Evolutionary conservation across 257 asterid species (phyloP).

Genomic region (Capsicum baccatum): DNA sequence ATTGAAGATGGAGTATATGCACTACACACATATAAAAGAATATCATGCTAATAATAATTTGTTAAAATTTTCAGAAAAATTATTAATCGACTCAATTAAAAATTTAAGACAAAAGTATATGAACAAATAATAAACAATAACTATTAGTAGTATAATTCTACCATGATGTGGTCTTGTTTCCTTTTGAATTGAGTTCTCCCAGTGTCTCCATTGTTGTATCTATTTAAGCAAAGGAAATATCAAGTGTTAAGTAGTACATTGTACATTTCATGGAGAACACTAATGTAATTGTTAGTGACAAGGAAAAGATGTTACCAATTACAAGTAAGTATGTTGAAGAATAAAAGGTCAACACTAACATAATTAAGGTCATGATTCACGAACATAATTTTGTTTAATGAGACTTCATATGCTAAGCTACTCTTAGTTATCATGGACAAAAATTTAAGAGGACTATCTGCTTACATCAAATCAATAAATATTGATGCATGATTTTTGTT

Average conservation of each 20-base stretch:
- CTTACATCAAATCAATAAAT: no score
- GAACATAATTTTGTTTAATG: neutral
- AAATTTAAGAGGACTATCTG: no score
- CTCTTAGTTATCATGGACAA: no score
- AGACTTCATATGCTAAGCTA: neutral
- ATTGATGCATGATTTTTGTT: no score
- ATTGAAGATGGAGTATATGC: conserved; percentile 35
- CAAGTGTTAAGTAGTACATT: neutral
- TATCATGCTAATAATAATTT: neutral
- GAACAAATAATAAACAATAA: neutral
- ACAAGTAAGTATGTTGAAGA: neutral
- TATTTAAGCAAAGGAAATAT: conserved; percentile 25
- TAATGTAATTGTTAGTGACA: neutral
- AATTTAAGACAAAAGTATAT: neutral
- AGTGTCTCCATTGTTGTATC: conserved; percentile 80
- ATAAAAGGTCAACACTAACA: no score
- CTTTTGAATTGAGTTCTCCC: conserved; percentile 64
- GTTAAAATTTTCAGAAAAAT: neutral
- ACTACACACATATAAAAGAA: neutral
- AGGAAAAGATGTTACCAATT: no score
- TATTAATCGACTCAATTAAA: neutral
- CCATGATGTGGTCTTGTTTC: conserved; percentile 50
- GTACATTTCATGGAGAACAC: neutral
- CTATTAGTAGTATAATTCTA: conserved; percentile 5
- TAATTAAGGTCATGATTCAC: neutral